Evolutionary conservation across 768 basidiomycete species (phyloP).

Genomic region (Lentinula guzmanii): DNA sequence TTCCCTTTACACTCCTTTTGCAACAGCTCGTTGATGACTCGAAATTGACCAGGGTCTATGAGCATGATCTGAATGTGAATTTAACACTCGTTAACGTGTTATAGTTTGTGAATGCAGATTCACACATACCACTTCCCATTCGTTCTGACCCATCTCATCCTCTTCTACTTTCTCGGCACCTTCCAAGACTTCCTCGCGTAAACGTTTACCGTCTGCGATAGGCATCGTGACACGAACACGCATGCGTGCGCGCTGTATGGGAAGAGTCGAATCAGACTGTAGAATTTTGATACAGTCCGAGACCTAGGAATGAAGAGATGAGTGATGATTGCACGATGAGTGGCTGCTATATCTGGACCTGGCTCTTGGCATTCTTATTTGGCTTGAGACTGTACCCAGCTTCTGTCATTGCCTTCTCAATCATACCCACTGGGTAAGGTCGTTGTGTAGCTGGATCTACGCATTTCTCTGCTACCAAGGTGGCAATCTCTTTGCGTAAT

Average conservation of each 20-base stretch:
- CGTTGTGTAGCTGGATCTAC: conserved; percentile 88
- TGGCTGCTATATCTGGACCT: conserved; percentile 41
- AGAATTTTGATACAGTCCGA: conserved; percentile 84
- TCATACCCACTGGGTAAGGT: conserved; percentile 91
- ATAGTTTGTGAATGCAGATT: not conserved
- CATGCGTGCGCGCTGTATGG: conserved; percentile 93
- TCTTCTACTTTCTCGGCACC: conserved; percentile 80
- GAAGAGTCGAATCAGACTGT: conserved; percentile 78
- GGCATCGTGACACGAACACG: conserved; percentile 81
- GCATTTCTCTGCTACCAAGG: conserved; percentile 90
- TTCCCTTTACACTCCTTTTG: conserved; percentile 89
- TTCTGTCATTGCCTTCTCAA: conserved; percentile 97
- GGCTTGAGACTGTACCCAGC: conserved; percentile 87
- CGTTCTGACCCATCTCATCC: conserved; percentile 62
- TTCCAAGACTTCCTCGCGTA: conserved; percentile 67
- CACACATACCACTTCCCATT: conserved; percentile 81
- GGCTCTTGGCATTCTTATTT: conserved; percentile 90
- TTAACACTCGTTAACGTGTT: not conserved
- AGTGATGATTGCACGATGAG: not conserved
- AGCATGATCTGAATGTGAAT: conserved; percentile 60
- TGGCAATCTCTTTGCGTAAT: conserved; percentile 85
- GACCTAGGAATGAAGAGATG: conserved; percentile 42
- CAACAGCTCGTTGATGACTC: conserved; percentile 81
- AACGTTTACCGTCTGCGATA: conserved; percentile 50
- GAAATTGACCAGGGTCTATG: conserved; percentile 91